These are phyloP conservation scores for Scenedesmus sp. DNA, from an alignment of 163 green algal genomes.

Conservation along the genomic window DNA sequence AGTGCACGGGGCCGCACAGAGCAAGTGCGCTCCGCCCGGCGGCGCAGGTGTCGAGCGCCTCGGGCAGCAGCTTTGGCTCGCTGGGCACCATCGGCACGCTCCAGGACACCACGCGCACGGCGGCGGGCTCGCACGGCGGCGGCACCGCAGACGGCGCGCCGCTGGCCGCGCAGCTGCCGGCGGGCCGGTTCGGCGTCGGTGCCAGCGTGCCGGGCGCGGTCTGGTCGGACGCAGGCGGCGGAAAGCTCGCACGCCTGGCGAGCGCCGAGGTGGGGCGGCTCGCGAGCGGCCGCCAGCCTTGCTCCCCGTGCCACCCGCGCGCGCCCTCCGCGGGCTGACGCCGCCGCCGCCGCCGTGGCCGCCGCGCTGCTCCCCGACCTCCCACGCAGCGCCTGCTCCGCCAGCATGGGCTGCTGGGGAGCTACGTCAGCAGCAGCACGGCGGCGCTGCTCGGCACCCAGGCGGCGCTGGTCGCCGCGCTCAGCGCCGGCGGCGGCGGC, in stretches of 20 bases:
- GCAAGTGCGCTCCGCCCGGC: neutral
- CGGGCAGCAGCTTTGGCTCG: neutral
- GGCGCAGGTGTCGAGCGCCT: neutral
- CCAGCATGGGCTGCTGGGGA: conserved; percentile 4
- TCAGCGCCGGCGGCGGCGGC: neutral
- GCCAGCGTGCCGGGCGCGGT: neutral
- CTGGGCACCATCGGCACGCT: conserved; percentile 11
- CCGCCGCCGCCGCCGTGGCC: neutral
- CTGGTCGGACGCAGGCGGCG: neutral
- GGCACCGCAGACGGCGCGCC: neutral
- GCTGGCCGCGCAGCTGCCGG: neutral
- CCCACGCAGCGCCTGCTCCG: neutral
- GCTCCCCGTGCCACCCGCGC: neutral
- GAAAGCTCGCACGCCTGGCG: conserved; percentile 15
- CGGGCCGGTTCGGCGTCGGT: neutral
- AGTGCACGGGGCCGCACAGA: neutral
- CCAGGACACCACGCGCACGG: neutral
- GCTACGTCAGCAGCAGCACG: conserved; percentile 9
- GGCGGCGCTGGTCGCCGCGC: neutral
- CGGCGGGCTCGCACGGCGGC: neutral
- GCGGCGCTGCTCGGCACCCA: conserved; percentile 23
- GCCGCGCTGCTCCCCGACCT: neutral
- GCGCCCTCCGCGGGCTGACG: neutral
- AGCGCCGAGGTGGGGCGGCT: conserved; percentile 4
- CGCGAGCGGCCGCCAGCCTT: too few species aligned